Conservation (phyloP, 352 stramenopile genomes). For the Phytophthora ramorum region DNA sequence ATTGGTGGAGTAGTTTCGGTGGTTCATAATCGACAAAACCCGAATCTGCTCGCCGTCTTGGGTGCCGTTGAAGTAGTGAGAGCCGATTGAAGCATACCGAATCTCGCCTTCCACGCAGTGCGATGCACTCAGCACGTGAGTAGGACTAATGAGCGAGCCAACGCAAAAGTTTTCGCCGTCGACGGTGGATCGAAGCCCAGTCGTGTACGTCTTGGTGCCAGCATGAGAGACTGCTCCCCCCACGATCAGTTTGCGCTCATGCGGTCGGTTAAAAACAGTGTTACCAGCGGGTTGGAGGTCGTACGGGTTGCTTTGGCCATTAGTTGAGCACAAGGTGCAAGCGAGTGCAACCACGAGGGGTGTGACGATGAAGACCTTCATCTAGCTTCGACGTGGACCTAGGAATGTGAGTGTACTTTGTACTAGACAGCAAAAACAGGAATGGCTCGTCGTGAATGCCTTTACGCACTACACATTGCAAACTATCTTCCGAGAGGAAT, state of each 20-base stretch:
- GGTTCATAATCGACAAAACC: constrained; percentile 3
- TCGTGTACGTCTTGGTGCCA: constrained; percentile 36
- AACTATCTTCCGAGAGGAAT: no score
- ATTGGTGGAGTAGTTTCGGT: constrained; percentile 5
- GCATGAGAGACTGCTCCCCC: constrained; percentile 34
- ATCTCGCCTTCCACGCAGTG: constrained; percentile 2
- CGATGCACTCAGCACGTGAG: constrained; percentile 12
- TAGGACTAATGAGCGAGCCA: constrained; percentile 4
- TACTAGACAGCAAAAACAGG: no score
- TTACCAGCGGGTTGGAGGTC: no score
- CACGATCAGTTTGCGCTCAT: constrained; percentile 26
- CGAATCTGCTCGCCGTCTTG: constrained; percentile 19
- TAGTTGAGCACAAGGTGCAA: no score
- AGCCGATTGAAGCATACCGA: constrained; percentile 7
- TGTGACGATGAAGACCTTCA: no score
- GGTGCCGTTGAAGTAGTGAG: constrained; percentile 14
- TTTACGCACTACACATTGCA: no score
- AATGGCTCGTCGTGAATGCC: no score
- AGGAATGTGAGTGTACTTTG: no score
- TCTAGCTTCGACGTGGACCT: no score
- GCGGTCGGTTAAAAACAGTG: no score
- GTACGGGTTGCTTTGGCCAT: no score
- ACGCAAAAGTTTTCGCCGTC: constrained; percentile 7
- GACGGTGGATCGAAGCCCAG: constrained; percentile 13
- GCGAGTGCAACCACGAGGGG: no score